Conservation (phyloP, 2,329 filamentous ascomycete species). For the Aureobasidium zeae region DNA sequence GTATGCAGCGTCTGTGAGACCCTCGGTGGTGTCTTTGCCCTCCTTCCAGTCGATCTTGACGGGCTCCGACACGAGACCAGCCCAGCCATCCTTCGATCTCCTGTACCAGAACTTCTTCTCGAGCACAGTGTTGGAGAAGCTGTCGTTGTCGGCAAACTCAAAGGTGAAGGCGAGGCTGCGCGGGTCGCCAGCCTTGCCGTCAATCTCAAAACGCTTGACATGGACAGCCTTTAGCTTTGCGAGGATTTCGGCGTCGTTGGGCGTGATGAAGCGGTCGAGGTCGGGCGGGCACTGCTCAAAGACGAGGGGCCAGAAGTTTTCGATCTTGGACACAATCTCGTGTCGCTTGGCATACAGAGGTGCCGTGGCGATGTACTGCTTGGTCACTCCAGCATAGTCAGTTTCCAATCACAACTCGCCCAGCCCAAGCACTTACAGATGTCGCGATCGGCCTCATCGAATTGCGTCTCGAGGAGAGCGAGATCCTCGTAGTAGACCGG, state of each 20-base stretch:
- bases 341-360: conserved; percentile 70
- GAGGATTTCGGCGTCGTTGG: conserved; percentile 66
- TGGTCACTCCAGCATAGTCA: conserved; percentile 49
- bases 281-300: conserved; percentile 78
- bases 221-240: conserved; percentile 59
- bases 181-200: conserved; percentile 58
- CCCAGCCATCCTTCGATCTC: conserved; percentile 56
- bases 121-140: conserved; percentile 66
- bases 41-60: conserved; percentile 73
- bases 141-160: conserved; percentile 71
- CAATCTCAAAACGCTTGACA: conserved; percentile 66
- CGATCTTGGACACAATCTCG: conserved; percentile 60
- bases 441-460: conserved; percentile 73
- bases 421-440: conserved; percentile 54
- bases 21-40: conserved; percentile 73
- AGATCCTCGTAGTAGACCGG: conserved; percentile 64
- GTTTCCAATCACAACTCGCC: not conserved
- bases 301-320: conserved; percentile 91
- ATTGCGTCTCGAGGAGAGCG: conserved; percentile 69
- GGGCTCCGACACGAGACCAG: conserved; percentile 76
- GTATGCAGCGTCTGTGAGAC: conserved; percentile 64
- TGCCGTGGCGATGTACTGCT: conserved; percentile 58
- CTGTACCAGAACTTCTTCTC: conserved; percentile 93
- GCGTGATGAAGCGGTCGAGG: conserved; percentile 80
- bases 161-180: conserved; percentile 70